A percentile compares a stretch with the other conserved stretches of the same genome.
Conservation (phyloP, 306 rosid genomes). For the Quercus parvula region DNA sequence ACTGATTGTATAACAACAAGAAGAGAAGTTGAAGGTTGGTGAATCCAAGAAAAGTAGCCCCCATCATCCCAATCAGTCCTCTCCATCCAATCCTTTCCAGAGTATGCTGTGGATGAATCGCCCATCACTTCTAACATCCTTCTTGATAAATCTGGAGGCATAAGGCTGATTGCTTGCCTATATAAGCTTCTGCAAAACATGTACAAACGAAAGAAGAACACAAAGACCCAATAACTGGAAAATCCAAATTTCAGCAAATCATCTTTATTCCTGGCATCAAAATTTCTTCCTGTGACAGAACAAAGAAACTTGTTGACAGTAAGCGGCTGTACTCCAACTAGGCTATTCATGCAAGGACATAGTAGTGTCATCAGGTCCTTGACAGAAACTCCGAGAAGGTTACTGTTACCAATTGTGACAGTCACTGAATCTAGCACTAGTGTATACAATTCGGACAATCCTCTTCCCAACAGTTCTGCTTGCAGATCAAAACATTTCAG, state of each 20-base stretch:
- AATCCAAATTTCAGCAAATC: constrained; percentile 43
- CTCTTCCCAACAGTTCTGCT: constrained; percentile 71
- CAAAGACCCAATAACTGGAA: constrained; percentile 65
- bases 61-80: constrained; percentile 58
- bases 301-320: constrained; percentile 48
- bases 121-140: constrained; percentile 61
- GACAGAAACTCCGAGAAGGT: constrained; percentile 54
- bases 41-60: constrained; percentile 71
- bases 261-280: constrained; percentile 37
- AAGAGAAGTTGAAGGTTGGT: constrained; percentile 71
- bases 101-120: constrained; percentile 50
- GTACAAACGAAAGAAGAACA: constrained; percentile 73
- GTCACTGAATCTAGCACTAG: constrained; percentile 63
- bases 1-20: constrained; percentile 54
- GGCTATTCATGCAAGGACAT: constrained; percentile 60
- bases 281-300: constrained; percentile 41
- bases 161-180: constrained; percentile 65
- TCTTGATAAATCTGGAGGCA: constrained; percentile 66
- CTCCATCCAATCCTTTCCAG: constrained; percentile 70
- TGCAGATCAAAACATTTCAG: constrained; percentile 35
- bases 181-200: constrained; percentile 64
- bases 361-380: constrained; percentile 51
- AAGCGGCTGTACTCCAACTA: constrained; percentile 60
- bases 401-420: constrained; percentile 69
- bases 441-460: constrained; percentile 70